phyloP scores from a whole-genome alignment of 2,329 filamentous ascomycete species.

The Amylocarpus encephaloides region DNA sequence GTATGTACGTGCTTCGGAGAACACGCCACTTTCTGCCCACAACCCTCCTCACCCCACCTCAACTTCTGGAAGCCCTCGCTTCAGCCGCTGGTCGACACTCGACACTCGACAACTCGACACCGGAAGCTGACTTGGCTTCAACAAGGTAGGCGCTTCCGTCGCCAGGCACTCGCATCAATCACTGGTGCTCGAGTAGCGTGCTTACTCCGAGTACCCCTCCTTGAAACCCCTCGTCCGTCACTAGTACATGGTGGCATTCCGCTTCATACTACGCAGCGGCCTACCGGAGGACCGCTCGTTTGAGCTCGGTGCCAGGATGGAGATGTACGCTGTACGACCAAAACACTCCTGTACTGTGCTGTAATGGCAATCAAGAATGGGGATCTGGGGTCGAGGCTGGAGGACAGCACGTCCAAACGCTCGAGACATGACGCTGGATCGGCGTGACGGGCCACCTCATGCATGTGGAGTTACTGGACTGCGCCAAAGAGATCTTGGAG shows the following conservation, averaged over 20 bases:
- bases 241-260: neutral
- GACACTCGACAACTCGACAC: too few relatives aligned
- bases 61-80: too few relatives aligned
- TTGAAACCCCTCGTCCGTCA: neutral
- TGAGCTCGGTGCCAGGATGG: neutral
- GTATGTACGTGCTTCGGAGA: too few relatives aligned
- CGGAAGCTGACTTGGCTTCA: too few relatives aligned
- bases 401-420: neutral
- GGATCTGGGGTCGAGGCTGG: neutral
- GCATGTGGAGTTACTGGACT: neutral
- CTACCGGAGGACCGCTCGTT: neutral
- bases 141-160: too few relatives aligned
- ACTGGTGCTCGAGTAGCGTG: too few relatives aligned
- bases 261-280: neutral
- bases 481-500: neutral
- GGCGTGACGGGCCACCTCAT: conserved; percentile 2
- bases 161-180: too few relatives aligned
- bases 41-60: too few relatives aligned
- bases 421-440: neutral
- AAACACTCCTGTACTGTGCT: too few relatives aligned
- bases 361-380: neutral
- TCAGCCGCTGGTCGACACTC: too few relatives aligned
- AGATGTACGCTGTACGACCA: neutral
- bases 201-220: neutral
- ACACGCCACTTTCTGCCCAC: too few relatives aligned